Percentiles rank a stretch among this genome's conserved stretches.
These are phyloP conservation scores for Encephalitozoon hellem DNA, from an alignment of 371 early-diverging fungal genomes.

Conservation along the genomic window DNA sequence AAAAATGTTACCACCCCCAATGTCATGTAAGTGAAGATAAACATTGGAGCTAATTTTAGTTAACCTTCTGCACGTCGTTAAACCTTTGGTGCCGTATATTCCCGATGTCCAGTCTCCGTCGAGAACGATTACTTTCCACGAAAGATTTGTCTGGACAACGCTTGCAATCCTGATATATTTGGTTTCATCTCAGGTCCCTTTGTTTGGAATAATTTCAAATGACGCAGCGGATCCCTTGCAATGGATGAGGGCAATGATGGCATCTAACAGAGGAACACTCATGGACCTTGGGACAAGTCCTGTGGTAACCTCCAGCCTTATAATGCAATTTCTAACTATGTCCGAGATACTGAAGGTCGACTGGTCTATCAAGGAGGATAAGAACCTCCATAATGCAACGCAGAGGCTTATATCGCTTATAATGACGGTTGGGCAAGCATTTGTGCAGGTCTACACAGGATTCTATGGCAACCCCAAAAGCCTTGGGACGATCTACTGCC, in stretches of 20 bases:
- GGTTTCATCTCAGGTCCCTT: constrained; percentile 95
- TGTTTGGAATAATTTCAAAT: constrained; percentile 95
- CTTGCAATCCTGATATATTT: constrained; percentile 91
- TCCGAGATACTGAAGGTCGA: constrained; percentile 91
- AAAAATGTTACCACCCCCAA: constrained; percentile 17
- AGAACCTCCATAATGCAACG: constrained; percentile 88
- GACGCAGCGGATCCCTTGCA: constrained; percentile 76
- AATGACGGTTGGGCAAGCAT: constrained; percentile 89
- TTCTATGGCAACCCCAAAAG: constrained; percentile 87
- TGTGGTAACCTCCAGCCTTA: constrained; percentile 95
- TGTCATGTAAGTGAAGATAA: constrained; percentile 40
- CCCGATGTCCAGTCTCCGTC: constrained; percentile 90
- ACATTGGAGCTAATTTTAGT: constrained; percentile 62
- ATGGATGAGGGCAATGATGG: constrained; percentile 97
- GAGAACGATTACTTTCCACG: constrained; percentile 88
- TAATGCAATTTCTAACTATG: constrained; percentile 91
- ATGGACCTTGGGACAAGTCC: constrained; percentile 99
- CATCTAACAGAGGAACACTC: constrained; percentile 95
- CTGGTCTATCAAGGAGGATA: constrained; percentile 89
- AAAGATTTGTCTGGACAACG: constrained; percentile 94
- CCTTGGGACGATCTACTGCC: constrained; percentile 80
- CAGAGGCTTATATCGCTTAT: constrained; percentile 72
- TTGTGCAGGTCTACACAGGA: constrained; percentile 89
- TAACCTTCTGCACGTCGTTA: constrained; percentile 82
- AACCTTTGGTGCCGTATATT: constrained; percentile 91